A percentile compares a stretch with the other conserved stretches of the same genome.
phyloP scores from a whole-genome alignment of 805 yeast species.

The Candida insectorum region DNA sequence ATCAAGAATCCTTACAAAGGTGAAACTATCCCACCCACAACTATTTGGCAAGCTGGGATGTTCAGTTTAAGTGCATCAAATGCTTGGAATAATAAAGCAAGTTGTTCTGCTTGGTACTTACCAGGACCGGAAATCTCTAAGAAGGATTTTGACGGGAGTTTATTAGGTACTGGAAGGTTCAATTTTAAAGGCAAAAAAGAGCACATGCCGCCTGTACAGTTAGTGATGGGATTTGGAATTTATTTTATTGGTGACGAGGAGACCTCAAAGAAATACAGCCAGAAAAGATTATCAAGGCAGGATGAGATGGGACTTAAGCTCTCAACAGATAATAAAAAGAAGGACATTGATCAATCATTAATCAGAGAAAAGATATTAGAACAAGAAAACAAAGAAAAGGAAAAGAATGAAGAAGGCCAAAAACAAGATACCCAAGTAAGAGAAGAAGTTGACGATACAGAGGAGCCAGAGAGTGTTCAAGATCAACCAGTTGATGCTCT shows the following conservation, averaged over 20 bases:
- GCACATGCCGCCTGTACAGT: conserved; percentile 71
- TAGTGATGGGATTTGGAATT: conserved; percentile 88
- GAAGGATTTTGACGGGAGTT: conserved; percentile 56
- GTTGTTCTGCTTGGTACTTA: conserved; percentile 86
- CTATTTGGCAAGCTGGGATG: conserved; percentile 86
- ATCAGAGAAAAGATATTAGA: conserved; percentile 13
- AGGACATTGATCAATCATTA: conserved; percentile 26
- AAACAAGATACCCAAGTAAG: background rate
- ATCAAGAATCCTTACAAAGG: conserved; percentile 75
- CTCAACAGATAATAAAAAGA: conserved; percentile 33
- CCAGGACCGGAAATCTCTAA: conserved; percentile 66
- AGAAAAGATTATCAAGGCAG: conserved; percentile 27
- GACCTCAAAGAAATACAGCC: conserved; percentile 32
- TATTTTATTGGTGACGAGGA: conserved; percentile 69
- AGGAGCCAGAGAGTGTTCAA: background rate
- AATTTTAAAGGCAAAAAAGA: conserved; percentile 52
- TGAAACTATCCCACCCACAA: conserved; percentile 76
- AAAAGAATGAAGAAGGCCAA: conserved; percentile 4
- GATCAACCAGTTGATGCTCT: conserved; percentile 4
- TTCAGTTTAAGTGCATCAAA: conserved; percentile 76
- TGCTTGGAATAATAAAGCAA: conserved; percentile 87
- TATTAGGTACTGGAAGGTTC: conserved; percentile 62
- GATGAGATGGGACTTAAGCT: conserved; percentile 37
- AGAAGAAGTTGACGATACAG: conserved; percentile 1
- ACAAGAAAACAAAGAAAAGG: conserved; percentile 8